A percentile compares a stretch with the other conserved stretches of the same genome.
Evolutionary conservation across 2,329 filamentous ascomycete genomes (phyloP).

Genomic region (Hypoxylon sp.): DNA sequence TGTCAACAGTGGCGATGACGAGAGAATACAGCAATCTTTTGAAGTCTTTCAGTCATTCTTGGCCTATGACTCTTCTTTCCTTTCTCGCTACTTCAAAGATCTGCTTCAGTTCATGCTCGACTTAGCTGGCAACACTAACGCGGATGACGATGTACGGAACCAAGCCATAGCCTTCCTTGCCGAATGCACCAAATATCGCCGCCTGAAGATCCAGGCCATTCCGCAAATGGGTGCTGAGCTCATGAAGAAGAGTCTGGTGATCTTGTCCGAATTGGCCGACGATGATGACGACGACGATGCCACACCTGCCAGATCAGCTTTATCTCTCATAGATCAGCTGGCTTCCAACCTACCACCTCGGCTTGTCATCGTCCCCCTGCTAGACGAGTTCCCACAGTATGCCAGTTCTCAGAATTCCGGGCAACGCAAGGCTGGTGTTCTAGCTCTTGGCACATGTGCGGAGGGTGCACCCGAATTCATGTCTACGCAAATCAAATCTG

Average conservation of each 20-base stretch:
- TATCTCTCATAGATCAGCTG: conserved; percentile 89
- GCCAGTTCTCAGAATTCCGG: conserved; percentile 79
- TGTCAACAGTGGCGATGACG: conserved; percentile 84
- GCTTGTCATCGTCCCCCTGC: conserved; percentile 91
- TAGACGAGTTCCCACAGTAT: conserved; percentile 86
- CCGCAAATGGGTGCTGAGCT: conserved; percentile 85
- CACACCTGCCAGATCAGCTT: conserved; percentile 84
- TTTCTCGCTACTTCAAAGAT: conserved; percentile 88
- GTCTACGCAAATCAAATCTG: conserved; percentile 86
- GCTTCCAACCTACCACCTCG: conserved; percentile 89
- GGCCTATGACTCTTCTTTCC: conserved; percentile 85
- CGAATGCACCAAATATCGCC: conserved; percentile 90
- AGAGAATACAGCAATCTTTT: conserved; percentile 89
- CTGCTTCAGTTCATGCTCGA: conserved; percentile 95
- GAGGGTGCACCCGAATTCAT: conserved; percentile 98
- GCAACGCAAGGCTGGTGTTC: conserved; percentile 88
- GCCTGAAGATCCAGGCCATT: conserved; percentile 94
- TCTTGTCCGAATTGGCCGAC: conserved; percentile 88
- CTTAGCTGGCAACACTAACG: conserved; percentile 78
- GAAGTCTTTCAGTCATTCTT: conserved; percentile 97
- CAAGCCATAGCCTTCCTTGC: conserved; percentile 95
- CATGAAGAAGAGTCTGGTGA: conserved; percentile 87
- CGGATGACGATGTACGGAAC: conserved; percentile 86
- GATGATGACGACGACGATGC: conserved; percentile 85
- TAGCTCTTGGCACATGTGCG: conserved; percentile 92